These are phyloP conservation scores for Choiromyces venosus DNA, from an alignment of 495 filamentous ascomycete genomes.

Conservation along the genomic window DNA sequence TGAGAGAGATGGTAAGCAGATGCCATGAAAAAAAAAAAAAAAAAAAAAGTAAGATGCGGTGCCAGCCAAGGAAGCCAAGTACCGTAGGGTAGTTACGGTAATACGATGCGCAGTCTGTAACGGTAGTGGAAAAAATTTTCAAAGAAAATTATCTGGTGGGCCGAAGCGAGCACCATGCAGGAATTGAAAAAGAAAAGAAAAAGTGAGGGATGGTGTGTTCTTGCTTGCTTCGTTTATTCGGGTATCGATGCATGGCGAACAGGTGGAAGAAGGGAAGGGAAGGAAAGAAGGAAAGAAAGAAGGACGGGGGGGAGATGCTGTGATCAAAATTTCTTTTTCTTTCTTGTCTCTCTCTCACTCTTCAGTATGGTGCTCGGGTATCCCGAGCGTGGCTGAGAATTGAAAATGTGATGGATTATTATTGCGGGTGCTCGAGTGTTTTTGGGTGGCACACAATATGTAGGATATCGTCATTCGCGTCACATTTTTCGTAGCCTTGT, in stretches of 20 bases:
- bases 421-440: background rate
- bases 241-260: background rate
- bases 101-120: background rate
- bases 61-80: background rate
- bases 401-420: background rate
- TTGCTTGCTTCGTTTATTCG: background rate
- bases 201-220: background rate
- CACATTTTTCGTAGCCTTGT: background rate
- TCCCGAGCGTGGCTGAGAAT: background rate
- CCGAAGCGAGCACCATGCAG: background rate
- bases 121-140: background rate
- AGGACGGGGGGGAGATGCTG: background rate
- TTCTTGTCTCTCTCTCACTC: background rate
- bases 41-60: background rate
- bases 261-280: background rate
- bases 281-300: background rate
- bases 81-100: background rate
- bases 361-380: too few species aligned
- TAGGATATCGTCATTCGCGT: background rate
- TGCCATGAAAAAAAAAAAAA: background rate
- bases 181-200: background rate
- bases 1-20: background rate
- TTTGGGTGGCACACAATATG: background rate
- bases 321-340: background rate
- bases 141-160: background rate